Evolutionary conservation across 768 basidiomycete genomes (phyloP), one percentile per base, ranked within the genome.

Genomic region (Agrocybe praecox): DNA sequence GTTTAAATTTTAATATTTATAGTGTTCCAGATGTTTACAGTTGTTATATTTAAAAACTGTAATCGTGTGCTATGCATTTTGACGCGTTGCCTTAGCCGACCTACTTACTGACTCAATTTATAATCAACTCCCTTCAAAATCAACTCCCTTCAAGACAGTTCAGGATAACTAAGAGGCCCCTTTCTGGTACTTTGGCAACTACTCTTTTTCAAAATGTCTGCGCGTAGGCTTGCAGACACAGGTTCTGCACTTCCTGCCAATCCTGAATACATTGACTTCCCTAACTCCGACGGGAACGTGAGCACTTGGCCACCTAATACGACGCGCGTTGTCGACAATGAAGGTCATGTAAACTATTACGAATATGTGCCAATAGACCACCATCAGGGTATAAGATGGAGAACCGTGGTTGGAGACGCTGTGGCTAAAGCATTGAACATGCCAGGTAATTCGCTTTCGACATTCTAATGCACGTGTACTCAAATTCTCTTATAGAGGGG

Each of bases 291-390:
- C 54, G 91, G 89, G 15, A 75, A 83, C 55, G 32, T 67, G 1
- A 49, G 51, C 2, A 70, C 70, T 17, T 88, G 86, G 83, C 90
- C 91, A 1, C 69, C 66, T 17, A 84, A 87, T 53, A 87, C 81
- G 2, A 77, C 73, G 12, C 73, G 75, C 53, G 60, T 74, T 7
- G 77, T 89, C 19, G 86, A 89, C 63, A 34, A 53, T 7, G 85
- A 85, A 8, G 87, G 88, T 14, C 74, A 84, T 52, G 86, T 94
- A 26, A 93, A 93, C 65, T 94, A 70, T 69, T 89, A 88, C 82
- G 78, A 81, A 15, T 76, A 74, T 2, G 68, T 90, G 1, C 71
- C 67, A 18, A 63, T 80, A 18, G 82, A 88, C 49, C 81, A 86
- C 42, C 67, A 75, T 19, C 71, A 80, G 17, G 66, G 76, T 42